Evolutionary conservation across 2,329 filamentous ascomycete species (phyloP).

Genomic region (Pyricularia pennisetigena): DNA sequence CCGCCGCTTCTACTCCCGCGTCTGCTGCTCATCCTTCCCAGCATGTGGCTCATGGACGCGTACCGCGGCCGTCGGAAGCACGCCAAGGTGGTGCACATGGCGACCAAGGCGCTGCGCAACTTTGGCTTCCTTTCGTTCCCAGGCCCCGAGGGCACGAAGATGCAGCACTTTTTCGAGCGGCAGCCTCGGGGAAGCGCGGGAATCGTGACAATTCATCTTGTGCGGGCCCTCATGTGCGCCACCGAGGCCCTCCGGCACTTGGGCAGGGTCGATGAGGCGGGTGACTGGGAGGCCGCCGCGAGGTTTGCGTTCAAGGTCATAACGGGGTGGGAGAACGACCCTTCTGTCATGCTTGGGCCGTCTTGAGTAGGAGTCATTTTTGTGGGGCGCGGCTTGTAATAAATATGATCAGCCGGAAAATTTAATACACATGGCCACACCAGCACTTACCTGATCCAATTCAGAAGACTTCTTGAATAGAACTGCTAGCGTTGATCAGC

Average conservation of each 20-base stretch:
- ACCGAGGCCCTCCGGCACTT: conserved; percentile 19
- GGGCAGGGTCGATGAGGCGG: conserved; percentile 16
- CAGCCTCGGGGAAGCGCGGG: background rate
- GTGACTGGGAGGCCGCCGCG: conserved; percentile 17
- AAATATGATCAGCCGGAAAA: too few relatives aligned
- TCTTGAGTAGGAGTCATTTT: background rate
- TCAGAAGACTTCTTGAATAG: too few relatives aligned
- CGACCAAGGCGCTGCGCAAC: conserved; percentile 19
- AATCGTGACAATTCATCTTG: conserved; percentile 24
- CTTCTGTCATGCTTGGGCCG: background rate
- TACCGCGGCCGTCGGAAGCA: conserved; percentile 21
- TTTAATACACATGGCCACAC: too few relatives aligned
- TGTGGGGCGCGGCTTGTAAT: background rate
- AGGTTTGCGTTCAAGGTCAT: conserved; percentile 20
- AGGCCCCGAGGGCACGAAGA: conserved; percentile 6
- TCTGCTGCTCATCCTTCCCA: conserved; percentile 23
- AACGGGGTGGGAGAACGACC: conserved; percentile 21
- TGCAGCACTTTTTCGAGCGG: background rate
- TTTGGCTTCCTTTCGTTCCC: conserved; percentile 20
- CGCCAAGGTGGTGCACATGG: conserved; percentile 20
- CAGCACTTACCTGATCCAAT: too few relatives aligned
- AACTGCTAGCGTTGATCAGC: too few relatives aligned
- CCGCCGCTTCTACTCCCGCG: conserved; percentile 14
- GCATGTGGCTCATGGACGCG: conserved; percentile 24
- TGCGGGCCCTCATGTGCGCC: conserved; percentile 19